A percentile compares a stretch with the other conserved stretches of the same genome.
These are phyloP conservation scores for Eurotiales sp. DNA, from an alignment of 2,329 filamentous ascomycete genomes.

Conservation along the genomic window DNA sequence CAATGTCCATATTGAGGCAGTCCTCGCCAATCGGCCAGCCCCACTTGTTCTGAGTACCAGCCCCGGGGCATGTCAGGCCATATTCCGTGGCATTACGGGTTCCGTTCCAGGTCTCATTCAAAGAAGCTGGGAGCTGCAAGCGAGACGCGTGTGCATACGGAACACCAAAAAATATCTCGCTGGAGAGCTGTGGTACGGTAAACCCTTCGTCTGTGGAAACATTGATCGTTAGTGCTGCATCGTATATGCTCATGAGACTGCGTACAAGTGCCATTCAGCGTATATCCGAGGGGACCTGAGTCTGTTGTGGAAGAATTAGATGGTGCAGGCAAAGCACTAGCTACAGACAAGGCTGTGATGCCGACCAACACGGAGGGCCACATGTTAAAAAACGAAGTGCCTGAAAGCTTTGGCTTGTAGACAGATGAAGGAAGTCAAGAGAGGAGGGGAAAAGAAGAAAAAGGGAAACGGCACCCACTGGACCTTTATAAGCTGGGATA, in stretches of 20 bases:
- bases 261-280: not conserved
- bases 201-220: not conserved
- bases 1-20: constrained; percentile 1
- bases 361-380: not conserved
- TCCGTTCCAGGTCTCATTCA: not conserved
- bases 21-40: constrained; percentile 10
- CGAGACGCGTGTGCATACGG: not conserved
- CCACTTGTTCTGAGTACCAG: not conserved
- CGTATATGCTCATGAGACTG: no score
- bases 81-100: not conserved
- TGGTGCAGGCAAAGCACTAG: not conserved
- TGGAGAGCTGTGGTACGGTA: not conserved
- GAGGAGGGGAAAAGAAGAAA: not conserved
- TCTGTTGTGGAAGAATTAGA: not conserved
- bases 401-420: not conserved
- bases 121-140: not conserved
- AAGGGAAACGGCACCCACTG: not conserved
- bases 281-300: not conserved
- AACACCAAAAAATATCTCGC: not conserved
- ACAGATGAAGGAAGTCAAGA: not conserved
- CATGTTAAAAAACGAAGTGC: not conserved
- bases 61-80: not conserved
- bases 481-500: no score
- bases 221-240: not conserved
- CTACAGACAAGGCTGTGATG: not conserved